Evolutionary conservation across 2,329 filamentous ascomycete species (phyloP), one percentile per base, ranked within the genome.

Genomic region (Annulohypoxylon truncatum): DNA sequence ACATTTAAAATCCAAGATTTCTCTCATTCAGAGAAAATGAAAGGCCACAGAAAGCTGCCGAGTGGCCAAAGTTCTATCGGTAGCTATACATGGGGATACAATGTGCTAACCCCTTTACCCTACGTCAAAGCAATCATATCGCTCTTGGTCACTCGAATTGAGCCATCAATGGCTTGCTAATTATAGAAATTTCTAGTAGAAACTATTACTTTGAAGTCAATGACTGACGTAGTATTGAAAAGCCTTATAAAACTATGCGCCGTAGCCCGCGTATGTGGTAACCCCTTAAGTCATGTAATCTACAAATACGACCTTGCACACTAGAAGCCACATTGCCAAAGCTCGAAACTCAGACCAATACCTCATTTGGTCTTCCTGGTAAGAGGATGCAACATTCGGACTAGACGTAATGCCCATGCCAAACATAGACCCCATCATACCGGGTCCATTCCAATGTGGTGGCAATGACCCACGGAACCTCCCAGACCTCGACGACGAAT

Each of bases 401-500:
- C 18, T 29, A 9, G 8, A 9, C 38, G 2, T 12, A 22, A 51
- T 46, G 44, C n/a, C 52, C 20, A 24, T 31, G 12, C 28, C 4
- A 2, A 15, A 10, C n/a, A 33, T 18, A 52, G 7, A 29, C 42
- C 20, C 28, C 2, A 31, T 47, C 2, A 48, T n/a, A 50, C 61
- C 65, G 1, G 22, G 26, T 10, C 56, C 59, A 9, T 66, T 64
- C 38, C 13, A 7, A 4, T 64, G 57, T 33, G 1, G 9, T 7
- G 31, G 33, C 3, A 24, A 68, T 5, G 13, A 46, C 9, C 15
- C 20, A 1, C 28, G 13, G 10, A 60, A 61, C 50, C 7, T 70
- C 38, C 67, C 63, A 2, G 12, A 62, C 1, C 53, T 70, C 9
- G 29, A 57, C 29, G 57, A 70, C 10, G 57, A 65, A 0, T 61